phyloP scores from a whole-genome alignment of 768 basidiomycete genomes.

The Russula ochroleuca region DNA sequence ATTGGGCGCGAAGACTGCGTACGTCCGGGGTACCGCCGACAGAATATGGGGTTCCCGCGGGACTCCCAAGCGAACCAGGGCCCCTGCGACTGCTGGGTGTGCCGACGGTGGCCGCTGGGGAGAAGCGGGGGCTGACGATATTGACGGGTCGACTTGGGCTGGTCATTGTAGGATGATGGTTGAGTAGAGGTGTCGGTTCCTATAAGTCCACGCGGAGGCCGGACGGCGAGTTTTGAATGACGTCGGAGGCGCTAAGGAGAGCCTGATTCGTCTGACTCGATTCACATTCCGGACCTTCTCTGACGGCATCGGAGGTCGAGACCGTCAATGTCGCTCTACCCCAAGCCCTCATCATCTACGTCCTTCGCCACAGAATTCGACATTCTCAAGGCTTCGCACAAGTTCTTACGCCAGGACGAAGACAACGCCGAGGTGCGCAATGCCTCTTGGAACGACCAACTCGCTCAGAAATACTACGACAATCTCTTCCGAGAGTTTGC shows the following conservation, averaged over 20 bases:
- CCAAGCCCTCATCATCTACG: conserved; percentile 1
- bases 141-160: conserved; percentile 29
- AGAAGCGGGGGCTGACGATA: conserved; percentile 27
- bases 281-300: neutral
- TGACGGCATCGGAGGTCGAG: conserved; percentile 20
- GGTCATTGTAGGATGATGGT: conserved; percentile 16
- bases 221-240: neutral
- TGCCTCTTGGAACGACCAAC: conserved; percentile 71
- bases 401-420: conserved; percentile 54
- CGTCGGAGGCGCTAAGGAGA: conserved; percentile 3
- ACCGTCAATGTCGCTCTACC: conserved; percentile 1
- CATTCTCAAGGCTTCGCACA: conserved; percentile 69
- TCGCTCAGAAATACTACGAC: conserved; percentile 86
- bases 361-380: conserved; percentile 56
- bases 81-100: conserved; percentile 24
- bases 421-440: conserved; percentile 40
- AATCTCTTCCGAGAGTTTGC: conserved; percentile 90
- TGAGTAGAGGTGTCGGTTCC: neutral
- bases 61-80: conserved; percentile 7
- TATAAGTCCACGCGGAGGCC: neutral
- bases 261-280: neutral
- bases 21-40: conserved; percentile 71
- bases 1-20: conserved; percentile 60
- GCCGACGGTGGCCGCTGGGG: neutral
- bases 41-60: conserved; percentile 36